Evolutionary conservation across 2,329 filamentous ascomycete genomes (phyloP).

Genomic region (Fusarium musae): DNA sequence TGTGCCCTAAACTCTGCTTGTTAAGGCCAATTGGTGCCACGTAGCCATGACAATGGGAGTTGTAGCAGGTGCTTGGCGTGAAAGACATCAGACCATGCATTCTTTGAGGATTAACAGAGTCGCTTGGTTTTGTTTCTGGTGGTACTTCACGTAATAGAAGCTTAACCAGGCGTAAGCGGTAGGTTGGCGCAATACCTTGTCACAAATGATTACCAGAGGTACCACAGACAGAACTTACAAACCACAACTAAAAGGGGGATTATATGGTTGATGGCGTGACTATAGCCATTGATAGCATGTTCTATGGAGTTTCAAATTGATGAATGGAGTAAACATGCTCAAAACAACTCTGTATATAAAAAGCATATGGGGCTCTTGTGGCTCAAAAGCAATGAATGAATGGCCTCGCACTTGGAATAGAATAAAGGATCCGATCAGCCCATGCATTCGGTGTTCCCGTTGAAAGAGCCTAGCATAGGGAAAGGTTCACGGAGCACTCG

Average conservation of each 20-base stretch:
- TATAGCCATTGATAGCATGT: not conserved
- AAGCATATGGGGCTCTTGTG: not conserved
- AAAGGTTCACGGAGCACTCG: slow-evolving; percentile 6
- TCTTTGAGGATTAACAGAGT: not conserved
- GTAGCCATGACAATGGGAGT: not conserved
- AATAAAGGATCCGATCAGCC: not conserved
- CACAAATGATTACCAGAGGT: not conserved
- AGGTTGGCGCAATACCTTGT: not conserved
- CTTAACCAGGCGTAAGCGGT: not conserved
- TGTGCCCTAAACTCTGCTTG: not conserved
- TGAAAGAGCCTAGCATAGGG: slow-evolving; percentile 1
- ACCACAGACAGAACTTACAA: not conserved
- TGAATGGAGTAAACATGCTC: not conserved
- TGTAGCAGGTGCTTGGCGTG: not conserved
- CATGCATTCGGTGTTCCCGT: slow-evolving; percentile 2
- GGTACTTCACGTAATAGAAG: not conserved
- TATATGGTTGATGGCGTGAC: not conserved
- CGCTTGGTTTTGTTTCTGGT: not conserved
- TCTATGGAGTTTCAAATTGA: not conserved
- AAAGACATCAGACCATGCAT: not conserved
- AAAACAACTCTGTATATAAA: not conserved
- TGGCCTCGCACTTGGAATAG: not conserved
- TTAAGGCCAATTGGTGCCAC: slow-evolving; percentile 16
- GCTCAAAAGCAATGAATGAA: not conserved
- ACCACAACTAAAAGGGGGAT: not conserved